These are phyloP conservation scores for Mycena haematopus DNA, from an alignment of 768 basidiomycete genomes.

Conservation along the genomic window DNA sequence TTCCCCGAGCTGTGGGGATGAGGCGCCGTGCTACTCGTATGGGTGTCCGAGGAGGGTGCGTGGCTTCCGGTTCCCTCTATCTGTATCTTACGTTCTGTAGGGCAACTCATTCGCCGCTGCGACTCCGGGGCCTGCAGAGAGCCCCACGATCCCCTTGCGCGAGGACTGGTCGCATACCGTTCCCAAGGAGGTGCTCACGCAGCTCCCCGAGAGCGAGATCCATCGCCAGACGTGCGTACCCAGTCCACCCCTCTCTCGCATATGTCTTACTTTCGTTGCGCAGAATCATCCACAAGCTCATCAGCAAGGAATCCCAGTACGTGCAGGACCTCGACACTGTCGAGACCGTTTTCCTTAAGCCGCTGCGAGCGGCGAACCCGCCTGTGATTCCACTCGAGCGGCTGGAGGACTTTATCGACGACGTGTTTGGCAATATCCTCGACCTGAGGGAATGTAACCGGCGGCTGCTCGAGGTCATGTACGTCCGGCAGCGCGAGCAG, in stretches of 20 bases:
- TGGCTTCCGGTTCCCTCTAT: neutral
- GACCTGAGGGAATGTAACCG: conserved; percentile 85
- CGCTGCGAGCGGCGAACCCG: conserved; percentile 53
- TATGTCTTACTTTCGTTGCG: neutral
- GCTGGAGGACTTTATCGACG: conserved; percentile 85
- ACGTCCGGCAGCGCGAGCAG: conserved; percentile 87
- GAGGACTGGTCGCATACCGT: conserved; percentile 57
- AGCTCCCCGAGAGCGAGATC: conserved; percentile 77
- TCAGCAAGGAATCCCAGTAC: conserved; percentile 89
- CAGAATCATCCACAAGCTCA: conserved; percentile 86
- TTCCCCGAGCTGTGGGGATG: conserved; percentile 84
- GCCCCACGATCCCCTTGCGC: conserved; percentile 37
- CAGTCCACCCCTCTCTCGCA: neutral
- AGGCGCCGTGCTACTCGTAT: conserved; percentile 80
- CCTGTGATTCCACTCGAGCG: conserved; percentile 55
- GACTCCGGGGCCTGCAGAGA: conserved; percentile 36
- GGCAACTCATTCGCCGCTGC: conserved; percentile 6
- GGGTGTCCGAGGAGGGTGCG: conserved; percentile 68
- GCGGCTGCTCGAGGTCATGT: conserved; percentile 81
- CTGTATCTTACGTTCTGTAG: neutral
- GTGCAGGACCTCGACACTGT: conserved; percentile 85
- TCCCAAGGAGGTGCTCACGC: conserved; percentile 43
- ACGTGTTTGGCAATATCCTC: conserved; percentile 88
- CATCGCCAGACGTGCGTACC: conserved; percentile 72
- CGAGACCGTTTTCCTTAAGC: conserved; percentile 67